Base-by-base conservation (phyloP, 495 filamentous ascomycete genomes). In the Aspergillus nanangensis region DNA sequence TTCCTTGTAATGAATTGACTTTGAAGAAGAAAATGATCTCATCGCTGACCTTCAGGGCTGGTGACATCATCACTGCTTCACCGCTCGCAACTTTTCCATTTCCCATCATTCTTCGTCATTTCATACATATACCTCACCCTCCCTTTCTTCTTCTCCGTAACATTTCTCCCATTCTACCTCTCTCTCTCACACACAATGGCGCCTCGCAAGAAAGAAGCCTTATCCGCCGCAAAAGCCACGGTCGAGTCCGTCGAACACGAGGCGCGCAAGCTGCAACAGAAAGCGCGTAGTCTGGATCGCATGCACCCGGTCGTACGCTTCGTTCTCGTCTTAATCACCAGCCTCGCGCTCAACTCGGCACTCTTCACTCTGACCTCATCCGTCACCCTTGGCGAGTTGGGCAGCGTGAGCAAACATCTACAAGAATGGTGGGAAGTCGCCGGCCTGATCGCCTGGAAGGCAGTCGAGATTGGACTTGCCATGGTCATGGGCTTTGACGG, bases 401-500 rank as follows among this genome's bases (percentile, higher is more conserved):
- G 75, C 1, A 56, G 58, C 25, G 79, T 90, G 43, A 80, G 77
- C 57, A 77, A 81, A 48, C 75, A 72, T 24, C 47, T 81, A 38
- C 78, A 79, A 42, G 72, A 78, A 46, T 77, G 75, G 75, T 67
- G 69, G 56, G 80, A 87, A 60, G 69, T 85, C n/a, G 72, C 51
- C 7, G 72, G 76, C 4, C 56, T 87, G 45, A 64, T 86, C 9
- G 77, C 53, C 7, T 91, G 86, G 84, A 83, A 75, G 66, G 65
- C 83, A 45, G 70, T 82, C 25, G 81, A 87, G 60, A 71, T 95
- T 38, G 82, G 72, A 18, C 51, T 88, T 14, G 80, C 77, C 24
- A 94, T 88, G 89, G 75, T 70, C 49, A 67, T 80, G 27, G 72
- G 79, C 38, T 88, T 80, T 58, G 88, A 92, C 60, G 75, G 81